Evolutionary conservation across 2,329 filamentous ascomycete species (phyloP), one percentile per base, ranked within the genome.

Genomic region (Colletotrichum sp.): DNA sequence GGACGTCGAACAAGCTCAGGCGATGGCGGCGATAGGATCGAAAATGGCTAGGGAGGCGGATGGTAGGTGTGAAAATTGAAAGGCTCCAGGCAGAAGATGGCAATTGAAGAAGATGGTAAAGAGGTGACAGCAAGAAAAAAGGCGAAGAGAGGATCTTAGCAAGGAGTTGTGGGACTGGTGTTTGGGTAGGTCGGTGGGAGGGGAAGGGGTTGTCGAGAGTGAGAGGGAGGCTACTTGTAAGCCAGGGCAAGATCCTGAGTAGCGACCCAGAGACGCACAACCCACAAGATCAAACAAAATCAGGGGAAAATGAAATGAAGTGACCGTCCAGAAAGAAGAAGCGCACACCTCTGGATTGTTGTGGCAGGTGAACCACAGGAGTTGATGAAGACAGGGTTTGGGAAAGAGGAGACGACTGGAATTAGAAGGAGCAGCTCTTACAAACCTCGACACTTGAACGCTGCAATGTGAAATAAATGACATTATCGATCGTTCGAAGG

Each of bases 21-120:
- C 10, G 44, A 52, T 13, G 44, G n/a, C 44, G n/a, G 44, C 44
- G n/a, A 21, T 21, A 8, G 12, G 10, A 24, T 13, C 0, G n/a
- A 13, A 8, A 24, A 0, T 21, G n/a, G 44, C 6, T 5, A 0
- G 0, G 44, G n/a, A 21, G 44, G 10, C 10, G n/a, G 44, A 52
- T 21, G 44, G 10, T 13, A 1, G n/a, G n/a, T 8, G 44, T 24
- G n/a, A 8, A 52, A 8, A 52, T 52, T 52, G 44, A 21, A 52
- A 52, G 44, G 44, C 10, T 21, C 44, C 6, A 13, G 4, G n/a
- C 10, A 21, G 44, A 52, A 52, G n/a, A 13, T 9, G 44, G 44
- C 6, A 52, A 2, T 21, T 1, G 44, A 21, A 52, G 44, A 21
- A 49, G 6, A 49, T 21, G n/a, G 3, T 1, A 52, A 21, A 52